Evolutionary conservation across 2,329 filamentous ascomycete species (phyloP), one percentile per base, ranked within the genome.

Genomic region (Chrysoporthe puriensis): DNA sequence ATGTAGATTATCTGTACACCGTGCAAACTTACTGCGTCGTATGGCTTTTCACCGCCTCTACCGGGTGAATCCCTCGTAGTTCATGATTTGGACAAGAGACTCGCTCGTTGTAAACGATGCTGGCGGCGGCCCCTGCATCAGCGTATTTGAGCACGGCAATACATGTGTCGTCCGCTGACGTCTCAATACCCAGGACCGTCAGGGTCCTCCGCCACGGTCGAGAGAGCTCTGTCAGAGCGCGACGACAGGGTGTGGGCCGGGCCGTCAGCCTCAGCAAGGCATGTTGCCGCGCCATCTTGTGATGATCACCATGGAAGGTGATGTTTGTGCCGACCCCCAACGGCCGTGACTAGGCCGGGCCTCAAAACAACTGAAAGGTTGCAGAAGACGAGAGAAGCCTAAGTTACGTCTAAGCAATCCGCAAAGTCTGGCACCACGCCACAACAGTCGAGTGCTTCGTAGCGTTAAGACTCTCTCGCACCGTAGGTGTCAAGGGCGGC

Each of bases 81-180:
- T 83, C 81, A 62, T 88, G 87, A 76, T 92, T 94, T 77, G 97
- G 90, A 5, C 92, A 91, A 0, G 94, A 96, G 70, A 95, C 80
- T 73, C 92, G 96, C 73, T 90, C 84, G 76, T 97, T 90, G 81
- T 93, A 96, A 73, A 91, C 88, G 2, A 97, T 84, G 6, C 80
- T 82, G 11, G 90, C 88, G 59, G 77, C 70, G 42, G 78, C 73
- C 73, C 88, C 2, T 21, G 3, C 16, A 7, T 6, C 90, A 64
- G 92, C 1, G 14, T n/a, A 11, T 7, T 21, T 16, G 14, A 97
- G 84, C 60, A 98, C 80, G 42, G 95, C 91, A 26, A 97, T 94
- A 67, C 91, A 94, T 0, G 94, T 97, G 81, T 98, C 95, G 80
- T 98, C 95, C 84, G 95, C 96, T 2, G 91, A 94, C 11, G 91